phyloP scores from a whole-genome alignment of 228 moss, liverwort and hornwort genomes.

The Sphagnum magellanicum region DNA sequence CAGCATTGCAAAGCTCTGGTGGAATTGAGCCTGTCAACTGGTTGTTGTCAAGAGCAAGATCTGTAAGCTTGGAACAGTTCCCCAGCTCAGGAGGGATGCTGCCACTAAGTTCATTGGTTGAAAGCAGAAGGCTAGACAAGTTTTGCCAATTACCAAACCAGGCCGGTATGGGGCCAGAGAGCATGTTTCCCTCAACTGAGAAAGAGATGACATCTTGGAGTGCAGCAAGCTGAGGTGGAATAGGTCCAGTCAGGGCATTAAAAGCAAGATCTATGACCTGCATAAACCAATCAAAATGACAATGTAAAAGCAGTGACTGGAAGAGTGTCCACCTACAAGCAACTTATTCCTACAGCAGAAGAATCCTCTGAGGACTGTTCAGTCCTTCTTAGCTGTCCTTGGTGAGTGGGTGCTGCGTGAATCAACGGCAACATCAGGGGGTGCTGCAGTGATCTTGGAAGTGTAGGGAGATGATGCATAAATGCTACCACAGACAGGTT shows the following conservation, averaged over 20 bases:
- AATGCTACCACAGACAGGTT: too few relatives aligned
- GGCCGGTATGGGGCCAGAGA: constrained; percentile 27
- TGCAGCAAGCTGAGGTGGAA: constrained; percentile 27
- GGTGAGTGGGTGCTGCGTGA: too few relatives aligned
- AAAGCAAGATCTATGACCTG: constrained; percentile 54
- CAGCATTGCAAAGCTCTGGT: constrained; percentile 20
- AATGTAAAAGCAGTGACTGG: too few relatives aligned
- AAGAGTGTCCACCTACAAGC: too few relatives aligned
- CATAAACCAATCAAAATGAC: neutral
- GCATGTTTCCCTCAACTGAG: constrained; percentile 35
- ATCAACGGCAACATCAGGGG: too few relatives aligned
- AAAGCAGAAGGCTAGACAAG: constrained; percentile 34
- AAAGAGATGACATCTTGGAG: constrained; percentile 23
- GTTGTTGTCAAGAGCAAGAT: constrained; percentile 37
- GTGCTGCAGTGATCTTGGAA: too few relatives aligned
- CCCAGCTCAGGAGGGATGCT: constrained; percentile 32
- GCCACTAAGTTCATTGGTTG: constrained; percentile 33
- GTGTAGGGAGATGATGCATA: too few relatives aligned
- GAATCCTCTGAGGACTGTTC: too few relatives aligned
- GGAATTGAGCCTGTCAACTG: constrained; percentile 32
- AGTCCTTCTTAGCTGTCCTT: too few relatives aligned
- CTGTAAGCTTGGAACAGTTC: constrained; percentile 19
- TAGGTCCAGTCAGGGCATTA: constrained; percentile 26
- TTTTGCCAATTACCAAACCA: constrained; percentile 48
- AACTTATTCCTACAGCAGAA: too few relatives aligned